Base-by-base conservation (phyloP, 805 yeast species). In the Kluyveromyces siamensis region DNA sequence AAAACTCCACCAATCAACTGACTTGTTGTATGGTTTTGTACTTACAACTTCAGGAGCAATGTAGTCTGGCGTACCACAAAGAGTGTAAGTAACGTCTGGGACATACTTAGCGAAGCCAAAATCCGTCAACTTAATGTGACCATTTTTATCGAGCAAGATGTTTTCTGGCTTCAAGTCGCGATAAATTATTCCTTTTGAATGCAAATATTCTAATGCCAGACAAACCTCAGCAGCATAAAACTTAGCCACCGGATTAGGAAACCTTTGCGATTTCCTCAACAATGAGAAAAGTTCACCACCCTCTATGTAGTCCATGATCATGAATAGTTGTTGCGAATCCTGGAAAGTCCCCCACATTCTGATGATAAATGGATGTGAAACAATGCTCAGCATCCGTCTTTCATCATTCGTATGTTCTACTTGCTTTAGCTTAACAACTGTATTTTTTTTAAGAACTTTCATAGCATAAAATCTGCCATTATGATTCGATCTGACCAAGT, bases 301-400 rank as follows among this genome's bases (percentile, higher is more conserved):
- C 71, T 90, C 97, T 53, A 89, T 83, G 67, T 87, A 90, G 66
- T 90, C 97, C 97, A 90, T 90, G 41, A 90, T 88, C 93, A 90
- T 87, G 64, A 89, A 90, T 49, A 90, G 73, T 54, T 85, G 84
- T 55, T 75, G 76, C 41, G 86, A 72, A 69, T 90, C 97, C 68
- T 90, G 97, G 68, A 85, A 90, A 0, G 97, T 90, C 19, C 97
- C 97, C 97, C 97, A 90, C 85, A 90, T 83, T 59, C 96, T 77
- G 51, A 88, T 85, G 48, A 90, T 75, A 61, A 90, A 90, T 14
- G 97, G 96, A 62, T 89, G 96, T 56, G 85, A 85, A 9, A 88
- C 95, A 44, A 87, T 70, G 54, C 86, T 83, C 52, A 90, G 74
- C 84, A 90, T 89, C 52, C 90, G 76, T 45, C 97, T 77, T 70